These are phyloP conservation scores for Huiozyma sinensis DNA, from an alignment of 805 yeast genomes.

Conservation along the genomic window DNA sequence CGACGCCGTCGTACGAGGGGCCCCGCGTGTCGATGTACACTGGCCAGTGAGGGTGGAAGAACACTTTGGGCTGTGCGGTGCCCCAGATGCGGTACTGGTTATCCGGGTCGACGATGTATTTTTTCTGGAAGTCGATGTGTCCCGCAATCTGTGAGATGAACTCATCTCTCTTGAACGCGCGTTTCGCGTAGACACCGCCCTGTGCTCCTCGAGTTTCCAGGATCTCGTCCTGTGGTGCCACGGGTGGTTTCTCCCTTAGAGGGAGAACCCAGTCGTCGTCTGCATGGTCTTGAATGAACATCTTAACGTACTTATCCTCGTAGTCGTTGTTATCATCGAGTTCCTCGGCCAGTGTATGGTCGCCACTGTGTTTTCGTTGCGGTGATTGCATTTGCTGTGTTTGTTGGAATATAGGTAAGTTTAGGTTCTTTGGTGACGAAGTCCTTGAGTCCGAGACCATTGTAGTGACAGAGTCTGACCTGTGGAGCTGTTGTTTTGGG, in stretches of 20 bases:
- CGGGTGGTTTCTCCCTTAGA: constrained; percentile 1
- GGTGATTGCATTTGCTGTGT: no score
- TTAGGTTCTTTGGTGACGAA: no score
- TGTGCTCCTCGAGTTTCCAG: not conserved
- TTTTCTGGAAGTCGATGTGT: constrained; percentile 53
- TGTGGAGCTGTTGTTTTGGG: no score
- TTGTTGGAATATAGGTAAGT: no score
- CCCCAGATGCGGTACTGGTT: constrained; percentile 76
- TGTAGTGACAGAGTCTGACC: not conserved
- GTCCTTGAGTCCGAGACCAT: no score
- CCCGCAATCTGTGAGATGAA: constrained; percentile 59
- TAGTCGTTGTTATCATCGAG: constrained; percentile 1
- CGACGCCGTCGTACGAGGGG: constrained; percentile 59
- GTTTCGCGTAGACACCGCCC: constrained; percentile 33
- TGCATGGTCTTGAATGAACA: constrained; percentile 44
- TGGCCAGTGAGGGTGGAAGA: constrained; percentile 47
- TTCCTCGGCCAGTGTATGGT: no score
- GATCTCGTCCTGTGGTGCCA: not conserved
- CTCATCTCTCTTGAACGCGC: constrained; percentile 35
- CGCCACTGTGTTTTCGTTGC: no score
- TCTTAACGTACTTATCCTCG: constrained; percentile 32
- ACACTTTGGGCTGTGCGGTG: constrained; percentile 48
- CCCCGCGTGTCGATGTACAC: constrained; percentile 66
- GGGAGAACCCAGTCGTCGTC: constrained; percentile 31
- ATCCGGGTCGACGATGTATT: constrained; percentile 50